Evolutionary conservation across 108 stramenopile genomes (phyloP), one percentile per base, ranked within the genome.

Genomic region (Pseudonitzschia pungens): DNA sequence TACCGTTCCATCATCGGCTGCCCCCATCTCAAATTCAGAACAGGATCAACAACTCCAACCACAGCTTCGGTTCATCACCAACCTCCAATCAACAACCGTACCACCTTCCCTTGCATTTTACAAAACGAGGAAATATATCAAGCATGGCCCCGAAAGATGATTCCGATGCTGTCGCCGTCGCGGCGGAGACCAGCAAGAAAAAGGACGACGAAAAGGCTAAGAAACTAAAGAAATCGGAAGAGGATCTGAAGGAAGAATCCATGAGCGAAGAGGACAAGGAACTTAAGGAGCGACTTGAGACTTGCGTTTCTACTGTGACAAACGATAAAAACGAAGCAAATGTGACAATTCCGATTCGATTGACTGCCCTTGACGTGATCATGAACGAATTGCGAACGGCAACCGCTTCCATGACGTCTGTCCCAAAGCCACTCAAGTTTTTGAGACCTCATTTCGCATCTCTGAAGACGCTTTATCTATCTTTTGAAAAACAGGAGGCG

Each of bases 391-490:
- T 99, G 50, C 81, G 93, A 29, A 84, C 81, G 21, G 89, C 98
- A 3, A 99, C 99, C 51, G 81, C 91, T 0, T 93, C 91, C 73
- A 99, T 99, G 99, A 99, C 99, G 14, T 86, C 89, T 50, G 99
- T 99, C 52, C 99, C 99, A 28, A 98, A 98, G 84, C 99, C 99
- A 2, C 87, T 99, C 68, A 99, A 99, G 87, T 99, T 98, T 75
- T 77, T 99, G 70, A 81, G 97, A 27, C 98, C 98, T 21, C 90
- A 96, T 68, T 99, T 93, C 81, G 91, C 86, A 4, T 76, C 70
- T 32, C 75, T 99, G 41, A 98, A 94, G 87, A 77, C 51, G n/a
- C 81, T 94, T 50, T 87, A 96, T 77, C 72, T 42, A 28, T 69
- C 78, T 44, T 66, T 89, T 55, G 74, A 75, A 48, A 76, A 68